Conservation (phyloP, 495 filamentous ascomycete genomes). For the Hyaloscypha finlandica region DNA sequence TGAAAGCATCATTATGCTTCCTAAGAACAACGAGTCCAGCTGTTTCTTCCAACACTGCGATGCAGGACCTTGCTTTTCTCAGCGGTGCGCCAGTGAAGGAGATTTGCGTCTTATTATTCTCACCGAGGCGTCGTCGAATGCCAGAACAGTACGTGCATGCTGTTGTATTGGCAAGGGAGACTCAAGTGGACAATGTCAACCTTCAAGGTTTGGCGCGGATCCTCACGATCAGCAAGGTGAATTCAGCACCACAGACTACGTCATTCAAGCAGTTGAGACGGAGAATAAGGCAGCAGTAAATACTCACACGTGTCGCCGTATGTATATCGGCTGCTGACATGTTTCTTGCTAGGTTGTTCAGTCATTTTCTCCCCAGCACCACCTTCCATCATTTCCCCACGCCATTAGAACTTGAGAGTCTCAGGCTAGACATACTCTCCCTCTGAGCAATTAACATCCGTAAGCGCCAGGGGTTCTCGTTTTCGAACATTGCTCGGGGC, state of each 20-base stretch:
- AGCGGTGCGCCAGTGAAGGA: conserved; percentile 64
- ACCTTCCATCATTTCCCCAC: neutral
- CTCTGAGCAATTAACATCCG: neutral
- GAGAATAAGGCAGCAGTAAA: neutral
- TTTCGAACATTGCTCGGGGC: neutral
- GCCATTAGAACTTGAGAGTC: neutral
- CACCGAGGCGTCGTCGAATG: conserved; percentile 59
- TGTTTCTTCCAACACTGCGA: conserved; percentile 85
- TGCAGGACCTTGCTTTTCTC: conserved; percentile 59
- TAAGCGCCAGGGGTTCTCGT: neutral
- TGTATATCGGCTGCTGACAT: neutral
- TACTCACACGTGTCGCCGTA: neutral
- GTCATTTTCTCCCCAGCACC: neutral
- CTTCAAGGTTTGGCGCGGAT: conserved; percentile 24
- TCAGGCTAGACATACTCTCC: neutral
- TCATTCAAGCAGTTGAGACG: neutral
- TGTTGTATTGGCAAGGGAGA: conserved; percentile 82
- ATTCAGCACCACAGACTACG: conserved; percentile 39
- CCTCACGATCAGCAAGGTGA: conserved; percentile 40
- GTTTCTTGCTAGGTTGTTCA: too few species aligned
- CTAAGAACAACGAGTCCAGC: conserved; percentile 49
- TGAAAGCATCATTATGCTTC: conserved; percentile 50
- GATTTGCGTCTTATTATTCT: conserved; percentile 68
- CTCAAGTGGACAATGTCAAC: conserved; percentile 79
- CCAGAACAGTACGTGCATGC: conserved; percentile 53